These are phyloP conservation scores for Apiospora pterosperma DNA, from an alignment of 2,329 filamentous ascomycete genomes.

Conservation along the genomic window DNA sequence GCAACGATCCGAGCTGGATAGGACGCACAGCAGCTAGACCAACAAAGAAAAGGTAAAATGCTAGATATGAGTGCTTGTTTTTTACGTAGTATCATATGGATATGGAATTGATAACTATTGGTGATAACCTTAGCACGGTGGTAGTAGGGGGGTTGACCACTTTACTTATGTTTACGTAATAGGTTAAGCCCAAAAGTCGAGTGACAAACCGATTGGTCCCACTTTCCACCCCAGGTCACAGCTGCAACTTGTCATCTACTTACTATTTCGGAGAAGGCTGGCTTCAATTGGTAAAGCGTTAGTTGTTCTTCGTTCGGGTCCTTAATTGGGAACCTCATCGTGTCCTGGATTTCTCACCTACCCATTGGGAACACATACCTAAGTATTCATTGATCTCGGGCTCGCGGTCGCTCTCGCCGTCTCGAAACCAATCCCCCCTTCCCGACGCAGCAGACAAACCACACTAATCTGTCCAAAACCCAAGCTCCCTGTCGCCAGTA, in stretches of 20 bases:
- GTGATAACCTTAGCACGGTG: too few relatives aligned
- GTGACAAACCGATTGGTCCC: neutral
- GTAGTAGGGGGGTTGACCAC: neutral
- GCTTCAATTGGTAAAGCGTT: neutral
- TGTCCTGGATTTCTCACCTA: neutral
- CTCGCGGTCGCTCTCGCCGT: neutral
- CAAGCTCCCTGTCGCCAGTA: neutral
- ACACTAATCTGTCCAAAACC: neutral
- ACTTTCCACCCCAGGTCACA: neutral
- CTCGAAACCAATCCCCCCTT: neutral
- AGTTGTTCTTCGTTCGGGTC: neutral
- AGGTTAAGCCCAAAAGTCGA: neutral
- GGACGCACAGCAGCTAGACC: too few relatives aligned
- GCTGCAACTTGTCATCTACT: slow-evolving; percentile 3
- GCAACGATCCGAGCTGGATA: too few relatives aligned
- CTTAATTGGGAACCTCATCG: neutral
- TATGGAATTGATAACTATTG: too few relatives aligned
- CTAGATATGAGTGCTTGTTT: too few relatives aligned
- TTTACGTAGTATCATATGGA: too few relatives aligned
- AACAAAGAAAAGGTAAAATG: too few relatives aligned
- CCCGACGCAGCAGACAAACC: neutral
- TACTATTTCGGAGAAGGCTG: neutral
- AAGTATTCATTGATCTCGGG: neutral
- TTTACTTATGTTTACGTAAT: neutral
- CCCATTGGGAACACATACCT: neutral